These are phyloP conservation scores for Jatropha multifida DNA, from an alignment of 441 rosid genomes.

Conservation along the genomic window DNA sequence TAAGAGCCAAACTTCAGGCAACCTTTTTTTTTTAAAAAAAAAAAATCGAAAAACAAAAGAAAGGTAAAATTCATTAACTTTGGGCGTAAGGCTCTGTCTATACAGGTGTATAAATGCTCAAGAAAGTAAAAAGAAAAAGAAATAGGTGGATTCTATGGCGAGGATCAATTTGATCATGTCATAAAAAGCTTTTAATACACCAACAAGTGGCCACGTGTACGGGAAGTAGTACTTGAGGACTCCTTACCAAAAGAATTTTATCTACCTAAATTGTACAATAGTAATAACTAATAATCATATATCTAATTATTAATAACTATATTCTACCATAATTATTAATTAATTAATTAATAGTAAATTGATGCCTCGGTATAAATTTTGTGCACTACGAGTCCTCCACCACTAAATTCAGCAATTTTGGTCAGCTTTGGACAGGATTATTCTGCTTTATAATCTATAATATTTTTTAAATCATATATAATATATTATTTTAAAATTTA, in stretches of 20 bases:
- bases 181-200: background rate
- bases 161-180: conserved; percentile 13
- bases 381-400: too few relatives aligned
- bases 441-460: too few relatives aligned
- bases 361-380: too few relatives aligned
- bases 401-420: too few relatives aligned
- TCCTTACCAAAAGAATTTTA: conserved; percentile 20
- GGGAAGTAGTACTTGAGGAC: conserved; percentile 1
- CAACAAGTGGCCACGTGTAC: conserved; percentile 26
- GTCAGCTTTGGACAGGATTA: too few relatives aligned
- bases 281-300: too few relatives aligned
- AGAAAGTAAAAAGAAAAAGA: too few relatives aligned
- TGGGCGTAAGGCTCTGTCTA: too few relatives aligned
- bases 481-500: too few relatives aligned
- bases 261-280: background rate
- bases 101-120: too few relatives aligned
- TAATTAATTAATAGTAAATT: background rate
- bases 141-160: background rate
- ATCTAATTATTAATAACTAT: background rate
- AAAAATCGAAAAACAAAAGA: background rate
- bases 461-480: too few relatives aligned
- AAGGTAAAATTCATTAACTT: too few relatives aligned
- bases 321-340: background rate
- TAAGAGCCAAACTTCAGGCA: background rate
- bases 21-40: background rate